Percentiles rank a stretch among this genome's conserved stretches.
Conservation (phyloP, 805 yeast species). For the Pichia kluyveri region DNA sequence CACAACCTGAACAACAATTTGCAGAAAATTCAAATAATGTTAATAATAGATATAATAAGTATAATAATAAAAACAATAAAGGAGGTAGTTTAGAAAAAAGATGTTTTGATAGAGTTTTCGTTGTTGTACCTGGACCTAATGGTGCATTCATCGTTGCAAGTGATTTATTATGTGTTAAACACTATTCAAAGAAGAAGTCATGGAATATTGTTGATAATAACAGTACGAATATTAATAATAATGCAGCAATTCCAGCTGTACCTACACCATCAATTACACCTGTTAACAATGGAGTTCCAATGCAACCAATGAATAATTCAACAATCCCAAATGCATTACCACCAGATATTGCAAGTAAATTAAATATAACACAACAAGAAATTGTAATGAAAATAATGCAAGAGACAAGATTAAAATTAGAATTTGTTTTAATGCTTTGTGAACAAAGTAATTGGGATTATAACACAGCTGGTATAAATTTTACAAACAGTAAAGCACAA, state of each 20-base stretch:
- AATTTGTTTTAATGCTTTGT: conserved; percentile 72
- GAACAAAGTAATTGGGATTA: conserved; percentile 86
- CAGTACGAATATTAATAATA: conserved; percentile 1
- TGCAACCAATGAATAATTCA: conserved; percentile 5
- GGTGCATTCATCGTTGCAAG: conserved; percentile 79
- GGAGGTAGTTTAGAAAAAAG: conserved; percentile 41
- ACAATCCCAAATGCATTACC: conserved; percentile 28
- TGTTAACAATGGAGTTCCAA: neutral
- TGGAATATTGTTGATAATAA: conserved; percentile 31
- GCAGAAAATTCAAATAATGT: conserved; percentile 1
- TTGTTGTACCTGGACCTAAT: conserved; percentile 60
- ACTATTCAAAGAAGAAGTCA: conserved; percentile 43
- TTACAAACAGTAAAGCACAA: conserved; percentile 48
- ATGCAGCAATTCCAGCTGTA: conserved; percentile 7
- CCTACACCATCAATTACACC: neutral
- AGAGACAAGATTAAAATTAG: conserved; percentile 70
- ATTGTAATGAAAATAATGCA: conserved; percentile 54
- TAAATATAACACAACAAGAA: conserved; percentile 50
- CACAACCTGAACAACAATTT: conserved; percentile 18
- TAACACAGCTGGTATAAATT: conserved; percentile 57
- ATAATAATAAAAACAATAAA: conserved; percentile 13
- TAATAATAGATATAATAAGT: conserved; percentile 14
- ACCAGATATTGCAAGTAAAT: conserved; percentile 42
- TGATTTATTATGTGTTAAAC: conserved; percentile 66
- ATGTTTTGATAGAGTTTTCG: conserved; percentile 78